Conservation (phyloP, 1,139 yeast genomes). For the Wickerhamomyces sp. region DNA sequence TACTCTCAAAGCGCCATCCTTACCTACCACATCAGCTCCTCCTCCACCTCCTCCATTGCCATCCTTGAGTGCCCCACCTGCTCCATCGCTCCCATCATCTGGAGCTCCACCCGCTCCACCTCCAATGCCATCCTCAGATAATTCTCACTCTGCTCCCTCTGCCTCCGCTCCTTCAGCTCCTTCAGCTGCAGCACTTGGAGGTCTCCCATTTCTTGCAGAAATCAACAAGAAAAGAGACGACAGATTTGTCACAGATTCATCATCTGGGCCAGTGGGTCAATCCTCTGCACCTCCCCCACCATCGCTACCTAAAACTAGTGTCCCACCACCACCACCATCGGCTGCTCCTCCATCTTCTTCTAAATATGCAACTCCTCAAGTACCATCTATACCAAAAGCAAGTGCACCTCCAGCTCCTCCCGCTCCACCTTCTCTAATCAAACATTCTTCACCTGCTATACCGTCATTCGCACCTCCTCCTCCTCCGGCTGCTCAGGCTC, state of each 20-base stretch:
- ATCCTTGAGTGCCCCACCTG: conserved; percentile 15
- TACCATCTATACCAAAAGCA: too few species aligned
- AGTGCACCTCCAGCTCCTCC: conserved; percentile 16
- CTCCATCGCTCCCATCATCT: conserved; percentile 20
- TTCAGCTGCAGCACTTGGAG: conserved; percentile 20
- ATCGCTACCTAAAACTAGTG: conserved; percentile 17
- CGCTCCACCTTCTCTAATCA: conserved; percentile 13
- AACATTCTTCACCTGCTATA: conserved; percentile 15
- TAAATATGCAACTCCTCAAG: conserved; percentile 11
- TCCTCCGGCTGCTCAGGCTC: not conserved
- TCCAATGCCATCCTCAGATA: conserved; percentile 15
- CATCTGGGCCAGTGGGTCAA: conserved; percentile 17
- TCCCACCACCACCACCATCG: conserved; percentile 26
- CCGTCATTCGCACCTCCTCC: conserved; percentile 11
- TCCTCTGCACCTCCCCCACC: conserved; percentile 18
- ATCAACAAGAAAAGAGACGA: conserved; percentile 44
- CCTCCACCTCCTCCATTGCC: conserved; percentile 10
- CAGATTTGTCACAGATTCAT: conserved; percentile 28
- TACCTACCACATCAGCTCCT: conserved; percentile 17
- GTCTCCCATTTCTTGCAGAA: conserved; percentile 43
- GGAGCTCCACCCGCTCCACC: conserved; percentile 20
- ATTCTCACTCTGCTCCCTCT: conserved; percentile 13
- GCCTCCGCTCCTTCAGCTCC: conserved; percentile 14
- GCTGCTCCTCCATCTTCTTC: conserved; percentile 25
- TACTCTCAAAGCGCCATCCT: conserved; percentile 8